Conservation (phyloP, 2,329 filamentous ascomycete species). For the Trichoderma gracile region DNA sequence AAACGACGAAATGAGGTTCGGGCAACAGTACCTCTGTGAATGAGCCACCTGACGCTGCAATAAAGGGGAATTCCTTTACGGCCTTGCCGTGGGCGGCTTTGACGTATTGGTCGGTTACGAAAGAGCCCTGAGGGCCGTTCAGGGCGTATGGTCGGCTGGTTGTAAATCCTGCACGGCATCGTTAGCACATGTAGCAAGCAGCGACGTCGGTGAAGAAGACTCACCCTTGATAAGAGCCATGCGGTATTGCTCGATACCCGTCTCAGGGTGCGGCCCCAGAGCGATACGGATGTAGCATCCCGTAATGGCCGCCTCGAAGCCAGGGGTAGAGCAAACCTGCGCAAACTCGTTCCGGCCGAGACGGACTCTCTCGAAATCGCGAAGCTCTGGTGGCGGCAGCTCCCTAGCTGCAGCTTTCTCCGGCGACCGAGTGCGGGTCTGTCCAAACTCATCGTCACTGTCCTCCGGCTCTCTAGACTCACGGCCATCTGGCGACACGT, state of each 20-base stretch:
- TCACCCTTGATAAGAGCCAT: slow-evolving; percentile 85
- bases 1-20: background rate
- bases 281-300: slow-evolving; percentile 86
- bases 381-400: slow-evolving; percentile 69
- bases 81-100: slow-evolving; percentile 79
- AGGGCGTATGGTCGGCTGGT: slow-evolving; percentile 83
- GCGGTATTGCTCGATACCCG: slow-evolving; percentile 76
- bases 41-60: slow-evolving; percentile 79
- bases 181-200: background rate
- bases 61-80: slow-evolving; percentile 83
- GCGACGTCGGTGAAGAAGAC: background rate
- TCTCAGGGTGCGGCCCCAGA: slow-evolving; percentile 73
- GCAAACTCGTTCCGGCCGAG: slow-evolving; percentile 85
- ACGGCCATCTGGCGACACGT: slow-evolving; percentile 36
- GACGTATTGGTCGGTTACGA: slow-evolving; percentile 85
- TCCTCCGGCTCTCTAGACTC: slow-evolving; percentile 57
- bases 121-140: slow-evolving; percentile 71
- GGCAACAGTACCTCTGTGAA: slow-evolving; percentile 73
- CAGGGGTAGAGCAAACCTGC: slow-evolving; percentile 89
- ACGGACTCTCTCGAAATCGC: slow-evolving; percentile 81
- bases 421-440: slow-evolving; percentile 54
- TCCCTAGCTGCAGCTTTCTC: slow-evolving; percentile 69
- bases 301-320: slow-evolving; percentile 77
- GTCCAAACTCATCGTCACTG: slow-evolving; percentile 78
- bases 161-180: slow-evolving; percentile 62